These are phyloP conservation scores for Gonapodya sp. DNA, from an alignment of 192 early-diverging fungal genomes.

Conservation along the genomic window DNA sequence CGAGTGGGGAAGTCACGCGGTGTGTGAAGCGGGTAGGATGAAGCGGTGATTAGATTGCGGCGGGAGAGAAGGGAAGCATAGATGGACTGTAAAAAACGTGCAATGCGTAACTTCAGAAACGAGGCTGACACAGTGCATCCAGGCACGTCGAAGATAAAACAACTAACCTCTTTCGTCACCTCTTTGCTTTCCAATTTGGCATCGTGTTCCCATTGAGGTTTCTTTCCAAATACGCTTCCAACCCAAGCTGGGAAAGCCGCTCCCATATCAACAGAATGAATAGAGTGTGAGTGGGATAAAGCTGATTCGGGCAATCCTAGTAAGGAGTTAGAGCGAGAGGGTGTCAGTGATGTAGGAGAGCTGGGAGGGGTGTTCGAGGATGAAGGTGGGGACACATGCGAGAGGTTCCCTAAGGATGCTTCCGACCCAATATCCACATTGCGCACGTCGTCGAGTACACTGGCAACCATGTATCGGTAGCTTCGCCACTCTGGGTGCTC, in stretches of 20 bases:
- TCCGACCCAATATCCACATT: neutral
- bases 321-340: no score
- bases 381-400: no score
- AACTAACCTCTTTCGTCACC: neutral
- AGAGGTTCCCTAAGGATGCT: no score
- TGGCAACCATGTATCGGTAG: neutral
- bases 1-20: neutral
- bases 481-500: neutral
- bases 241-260: neutral
- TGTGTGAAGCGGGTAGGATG: neutral
- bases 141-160: no score
- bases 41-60: neutral
- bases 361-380: no score
- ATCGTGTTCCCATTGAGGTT: neutral
- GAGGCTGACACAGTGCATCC: no score
- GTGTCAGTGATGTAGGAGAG: neutral
- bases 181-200: neutral
- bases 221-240: neutral
- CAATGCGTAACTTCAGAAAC: no score
- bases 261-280: neutral
- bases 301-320: no score
- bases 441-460: neutral
- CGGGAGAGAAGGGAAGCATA: neutral
- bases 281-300: no score
- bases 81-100: neutral